These are phyloP conservation scores for Litchi chinensis DNA, from an alignment of 345 rosid species.

Conservation along the genomic window DNA sequence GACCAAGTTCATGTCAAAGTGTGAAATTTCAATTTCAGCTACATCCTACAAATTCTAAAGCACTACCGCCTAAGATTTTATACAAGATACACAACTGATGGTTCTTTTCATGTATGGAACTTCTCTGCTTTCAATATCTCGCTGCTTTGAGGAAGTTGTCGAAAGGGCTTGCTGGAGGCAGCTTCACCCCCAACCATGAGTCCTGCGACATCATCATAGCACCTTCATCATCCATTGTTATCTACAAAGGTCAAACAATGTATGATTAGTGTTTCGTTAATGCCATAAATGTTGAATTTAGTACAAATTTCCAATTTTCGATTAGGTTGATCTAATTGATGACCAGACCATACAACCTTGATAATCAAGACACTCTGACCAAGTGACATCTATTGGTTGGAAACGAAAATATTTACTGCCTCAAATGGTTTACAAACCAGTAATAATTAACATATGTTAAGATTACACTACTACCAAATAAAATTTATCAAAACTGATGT, in stretches of 20 bases:
- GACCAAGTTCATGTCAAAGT: not conserved
- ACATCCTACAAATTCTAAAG: slow-evolving; percentile 6
- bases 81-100: slow-evolving; percentile 17
- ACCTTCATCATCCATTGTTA: slow-evolving; percentile 17
- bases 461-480: no score
- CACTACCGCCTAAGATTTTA: slow-evolving; percentile 34
- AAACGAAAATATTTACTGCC: no score
- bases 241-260: slow-evolving; percentile 23
- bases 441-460: no score
- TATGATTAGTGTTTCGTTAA: not conserved
- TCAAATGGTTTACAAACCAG: no score
- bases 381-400: no score
- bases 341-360: not conserved
- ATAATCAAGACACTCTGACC: not conserved
- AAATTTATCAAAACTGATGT: not conserved
- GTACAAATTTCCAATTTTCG: no score
- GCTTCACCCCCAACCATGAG: slow-evolving; percentile 60
- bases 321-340: no score
- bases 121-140: slow-evolving; percentile 38
- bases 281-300: not conserved
- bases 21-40: not conserved
- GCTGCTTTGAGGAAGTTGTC: slow-evolving; percentile 96
- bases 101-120: not conserved
- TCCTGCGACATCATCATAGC: slow-evolving; percentile 31
- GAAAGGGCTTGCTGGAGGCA: slow-evolving; percentile 92